These are phyloP conservation scores for Suillus decipiens DNA, from an alignment of 768 basidiomycete species.

Conservation along the genomic window DNA sequence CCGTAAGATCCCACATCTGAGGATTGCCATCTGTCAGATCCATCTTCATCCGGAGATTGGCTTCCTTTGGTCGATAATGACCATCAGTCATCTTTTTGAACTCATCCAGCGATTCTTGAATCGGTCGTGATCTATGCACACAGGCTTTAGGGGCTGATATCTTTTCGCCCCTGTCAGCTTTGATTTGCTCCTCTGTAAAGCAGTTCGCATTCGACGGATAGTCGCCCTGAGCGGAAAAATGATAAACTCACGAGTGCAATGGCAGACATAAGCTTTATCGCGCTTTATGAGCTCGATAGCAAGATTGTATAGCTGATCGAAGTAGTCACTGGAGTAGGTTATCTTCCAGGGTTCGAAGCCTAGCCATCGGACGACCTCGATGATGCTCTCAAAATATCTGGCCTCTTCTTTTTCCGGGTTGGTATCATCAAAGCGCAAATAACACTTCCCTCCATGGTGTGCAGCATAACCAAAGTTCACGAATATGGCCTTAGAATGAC, in stretches of 20 bases:
- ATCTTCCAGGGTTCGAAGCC: conserved; percentile 99
- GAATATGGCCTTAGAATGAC: conserved; percentile 98
- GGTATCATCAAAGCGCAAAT: conserved; percentile 96
- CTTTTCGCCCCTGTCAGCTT: conserved; percentile 83
- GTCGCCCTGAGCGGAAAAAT: background rate
- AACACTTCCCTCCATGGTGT: conserved; percentile 88
- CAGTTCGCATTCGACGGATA: conserved; percentile 8
- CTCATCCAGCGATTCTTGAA: conserved; percentile 84
- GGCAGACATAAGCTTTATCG: conserved; percentile 94
- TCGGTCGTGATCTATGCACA: conserved; percentile 80
- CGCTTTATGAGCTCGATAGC: conserved; percentile 87
- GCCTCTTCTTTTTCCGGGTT: conserved; percentile 99
- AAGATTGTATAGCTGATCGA: conserved; percentile 80
- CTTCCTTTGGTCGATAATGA: conserved; percentile 87
- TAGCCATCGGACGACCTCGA: conserved; percentile 95
- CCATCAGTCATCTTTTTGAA: conserved; percentile 94
- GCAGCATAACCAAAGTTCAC: conserved; percentile 99
- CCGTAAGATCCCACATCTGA: conserved; percentile 99
- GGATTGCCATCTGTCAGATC: conserved; percentile 91
- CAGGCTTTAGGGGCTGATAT: conserved; percentile 82
- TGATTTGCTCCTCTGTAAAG: conserved; percentile 84
- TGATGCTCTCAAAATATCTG: conserved; percentile 92
- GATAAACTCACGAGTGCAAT: conserved; percentile 81
- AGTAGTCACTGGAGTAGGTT: conserved; percentile 98
- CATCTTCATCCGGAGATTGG: conserved; percentile 96